These are phyloP conservation scores for Candida sanyaensis DNA, from an alignment of 1,139 yeast species.

Conservation along the genomic window DNA sequence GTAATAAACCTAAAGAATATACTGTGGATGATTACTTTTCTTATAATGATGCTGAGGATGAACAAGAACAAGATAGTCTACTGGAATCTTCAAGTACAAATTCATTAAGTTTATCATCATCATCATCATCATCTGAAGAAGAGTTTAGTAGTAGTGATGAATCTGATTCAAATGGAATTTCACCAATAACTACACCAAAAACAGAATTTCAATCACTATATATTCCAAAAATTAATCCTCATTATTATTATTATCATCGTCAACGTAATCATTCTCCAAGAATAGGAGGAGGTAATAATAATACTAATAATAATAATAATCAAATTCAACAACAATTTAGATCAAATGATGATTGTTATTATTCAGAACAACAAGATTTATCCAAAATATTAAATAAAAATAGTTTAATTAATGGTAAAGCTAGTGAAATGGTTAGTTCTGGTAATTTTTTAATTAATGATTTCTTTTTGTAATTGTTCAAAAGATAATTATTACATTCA, in stretches of 20 bases:
- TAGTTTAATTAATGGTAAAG: constrained; percentile 50
- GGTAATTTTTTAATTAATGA: constrained; percentile 52
- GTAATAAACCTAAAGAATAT: constrained; percentile 29
- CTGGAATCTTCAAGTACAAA: constrained; percentile 4
- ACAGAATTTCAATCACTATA: constrained; percentile 19
- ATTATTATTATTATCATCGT: constrained; percentile 41
- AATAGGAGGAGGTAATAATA: constrained; percentile 18
- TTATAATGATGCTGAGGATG: constrained; percentile 25
- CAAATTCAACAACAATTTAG: background rate
- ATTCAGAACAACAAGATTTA: constrained; percentile 21
- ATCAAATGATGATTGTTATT: constrained; percentile 21
- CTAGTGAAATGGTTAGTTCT: constrained; percentile 57
- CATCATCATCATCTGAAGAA: background rate
- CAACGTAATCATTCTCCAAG: background rate
- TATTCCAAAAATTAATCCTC: constrained; percentile 28
- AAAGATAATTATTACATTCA: too few species aligned
- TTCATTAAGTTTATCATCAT: background rate
- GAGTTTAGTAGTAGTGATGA: constrained; percentile 8
- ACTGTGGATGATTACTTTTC: constrained; percentile 43
- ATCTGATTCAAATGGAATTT: constrained; percentile 10
- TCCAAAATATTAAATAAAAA: constrained; percentile 44
- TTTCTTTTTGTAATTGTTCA: constrained; percentile 35
- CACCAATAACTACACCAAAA: constrained; percentile 16
- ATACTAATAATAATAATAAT: constrained; percentile 30
- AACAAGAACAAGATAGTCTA: constrained; percentile 5